Base-by-base conservation (phyloP, 257 asterid species). In the Nicotiana undulata region DNA sequence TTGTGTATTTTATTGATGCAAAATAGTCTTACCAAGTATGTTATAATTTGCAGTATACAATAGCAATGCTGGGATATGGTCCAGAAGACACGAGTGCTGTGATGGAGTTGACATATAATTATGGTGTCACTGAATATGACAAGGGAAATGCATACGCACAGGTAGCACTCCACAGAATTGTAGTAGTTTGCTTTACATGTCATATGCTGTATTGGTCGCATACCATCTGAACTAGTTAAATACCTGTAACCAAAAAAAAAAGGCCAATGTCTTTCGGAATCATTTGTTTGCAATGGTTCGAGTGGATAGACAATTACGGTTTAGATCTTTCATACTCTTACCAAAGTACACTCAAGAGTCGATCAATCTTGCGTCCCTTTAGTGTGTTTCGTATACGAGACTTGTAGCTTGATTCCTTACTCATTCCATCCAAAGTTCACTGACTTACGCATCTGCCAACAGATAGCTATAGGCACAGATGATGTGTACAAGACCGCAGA, bases 391-490 rank as follows among this genome's bases (percentile, higher is more conserved):
- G 1, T 34, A 34, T 34, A 34, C 6, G 40, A 34, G 40, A 34
- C 44, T 6, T 34, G 9, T 34, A 34, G 44, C 44, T 34, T 34
- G 44, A 34, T 34, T 34, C 44, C 9, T 34, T 34, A 34, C 44
- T 34, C 44, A 34, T 34, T 34, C 44, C 44, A 5, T 34, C 7
- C 40, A 32, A 32, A 17, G 7, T 17, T 37, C 52, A 28, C 65
- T 75, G 4, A 70, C 77, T 55, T 34, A 46, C 60, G 18, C 66
- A 17, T 79, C 29, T 70, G 51, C 72, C 79, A 83, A 85, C 95
- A 93, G 98, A 91, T 95, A 26, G 98, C 98, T 16, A 91, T 95
- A 83, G 98, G 98, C 84, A 92, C 99, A 13, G 97, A 93, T 86
- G 97, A 95, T 80, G 99, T 95, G 15, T 95, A 95, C 84, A 90